Percentiles rank a stretch among this genome's conserved stretches.
phyloP scores from a whole-genome alignment of 2,329 filamentous ascomycete genomes.

The Lizonia empirigonia region DNA sequence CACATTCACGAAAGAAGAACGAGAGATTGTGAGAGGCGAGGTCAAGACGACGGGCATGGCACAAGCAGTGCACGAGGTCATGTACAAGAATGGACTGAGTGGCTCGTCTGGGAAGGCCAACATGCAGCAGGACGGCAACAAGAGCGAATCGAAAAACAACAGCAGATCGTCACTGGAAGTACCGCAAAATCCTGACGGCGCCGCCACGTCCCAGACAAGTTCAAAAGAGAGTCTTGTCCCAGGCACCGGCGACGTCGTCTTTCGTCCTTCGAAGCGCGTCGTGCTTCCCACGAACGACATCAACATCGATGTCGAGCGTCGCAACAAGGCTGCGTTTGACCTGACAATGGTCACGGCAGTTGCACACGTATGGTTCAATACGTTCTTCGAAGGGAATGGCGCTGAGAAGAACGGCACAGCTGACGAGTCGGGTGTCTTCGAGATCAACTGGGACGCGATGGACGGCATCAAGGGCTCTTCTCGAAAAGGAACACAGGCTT shows the following conservation, averaged over 20 bases:
- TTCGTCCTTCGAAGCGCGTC: slow-evolving; percentile 72
- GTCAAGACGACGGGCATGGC: slow-evolving; percentile 51
- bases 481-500: slow-evolving; percentile 78
- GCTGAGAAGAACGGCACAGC: slow-evolving; percentile 70
- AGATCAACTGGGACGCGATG: slow-evolving; percentile 77
- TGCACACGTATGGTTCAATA: slow-evolving; percentile 96
- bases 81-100: slow-evolving; percentile 47
- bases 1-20: slow-evolving; percentile 75
- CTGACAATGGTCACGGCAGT: slow-evolving; percentile 91
- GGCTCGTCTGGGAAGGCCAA: slow-evolving; percentile 31
- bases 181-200: slow-evolving; percentile 23
- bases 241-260: slow-evolving; percentile 73
- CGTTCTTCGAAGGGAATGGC: slow-evolving; percentile 84
- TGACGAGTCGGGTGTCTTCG: slow-evolving; percentile 72
- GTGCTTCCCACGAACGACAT: slow-evolving; percentile 81
- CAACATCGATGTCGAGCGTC: slow-evolving; percentile 86
- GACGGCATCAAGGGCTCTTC: slow-evolving; percentile 93
- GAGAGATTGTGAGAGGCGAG: slow-evolving; percentile 67
- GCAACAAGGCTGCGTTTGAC: slow-evolving; percentile 75
- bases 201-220: slow-evolving; percentile 20
- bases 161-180: slow-evolving; percentile 27
- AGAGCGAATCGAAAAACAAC: slow-evolving; percentile 26
- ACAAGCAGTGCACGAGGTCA: slow-evolving; percentile 54
- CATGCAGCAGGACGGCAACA: slow-evolving; percentile 14
- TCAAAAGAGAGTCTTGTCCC: slow-evolving; percentile 52